Conservation (phyloP, 2,329 filamentous ascomycete species). For the Arachnomyces sp. region DNA sequence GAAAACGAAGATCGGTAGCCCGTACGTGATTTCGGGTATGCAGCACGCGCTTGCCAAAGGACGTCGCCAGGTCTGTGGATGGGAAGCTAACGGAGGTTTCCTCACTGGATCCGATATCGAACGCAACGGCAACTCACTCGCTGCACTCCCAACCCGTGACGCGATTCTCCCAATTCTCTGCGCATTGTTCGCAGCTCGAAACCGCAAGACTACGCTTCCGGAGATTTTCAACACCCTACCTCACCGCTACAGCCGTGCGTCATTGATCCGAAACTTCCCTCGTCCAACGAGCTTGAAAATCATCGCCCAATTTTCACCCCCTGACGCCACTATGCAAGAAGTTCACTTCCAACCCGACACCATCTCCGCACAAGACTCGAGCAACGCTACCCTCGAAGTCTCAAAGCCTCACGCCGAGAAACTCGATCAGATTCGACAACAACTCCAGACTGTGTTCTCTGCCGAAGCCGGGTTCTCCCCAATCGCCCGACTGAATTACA, state of each 20-base stretch:
- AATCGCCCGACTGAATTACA: conserved; percentile 22
- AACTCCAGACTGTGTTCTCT: conserved; percentile 22
- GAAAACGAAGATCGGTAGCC: conserved; percentile 28
- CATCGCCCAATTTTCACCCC: conserved; percentile 21
- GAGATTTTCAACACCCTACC: conserved; percentile 22
- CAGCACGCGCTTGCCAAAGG: conserved; percentile 22
- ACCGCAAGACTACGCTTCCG: conserved; percentile 18
- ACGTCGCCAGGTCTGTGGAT: conserved; percentile 21
- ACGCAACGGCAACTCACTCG: conserved; percentile 19
- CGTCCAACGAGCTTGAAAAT: conserved; percentile 24
- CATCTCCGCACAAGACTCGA: conserved; percentile 11
- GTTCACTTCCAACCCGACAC: conserved; percentile 12
- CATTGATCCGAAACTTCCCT: conserved; percentile 25
- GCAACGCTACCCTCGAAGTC: conserved; percentile 5
- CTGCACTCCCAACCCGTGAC: conserved; percentile 25
- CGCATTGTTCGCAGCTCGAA: conserved; percentile 21
- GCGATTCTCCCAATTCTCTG: conserved; percentile 24
- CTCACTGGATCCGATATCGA: conserved; percentile 24
- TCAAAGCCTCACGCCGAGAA: conserved; percentile 8
- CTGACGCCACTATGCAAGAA: conserved; percentile 15
- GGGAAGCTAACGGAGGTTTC: conserved; percentile 29
- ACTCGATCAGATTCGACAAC: conserved; percentile 16
- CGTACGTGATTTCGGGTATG: conserved; percentile 28
- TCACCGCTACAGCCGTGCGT: conserved; percentile 22
- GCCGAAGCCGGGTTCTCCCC: conserved; percentile 18